Conservation (phyloP, 257 asterid genomes). For the Mitragyna speciosa region DNA sequence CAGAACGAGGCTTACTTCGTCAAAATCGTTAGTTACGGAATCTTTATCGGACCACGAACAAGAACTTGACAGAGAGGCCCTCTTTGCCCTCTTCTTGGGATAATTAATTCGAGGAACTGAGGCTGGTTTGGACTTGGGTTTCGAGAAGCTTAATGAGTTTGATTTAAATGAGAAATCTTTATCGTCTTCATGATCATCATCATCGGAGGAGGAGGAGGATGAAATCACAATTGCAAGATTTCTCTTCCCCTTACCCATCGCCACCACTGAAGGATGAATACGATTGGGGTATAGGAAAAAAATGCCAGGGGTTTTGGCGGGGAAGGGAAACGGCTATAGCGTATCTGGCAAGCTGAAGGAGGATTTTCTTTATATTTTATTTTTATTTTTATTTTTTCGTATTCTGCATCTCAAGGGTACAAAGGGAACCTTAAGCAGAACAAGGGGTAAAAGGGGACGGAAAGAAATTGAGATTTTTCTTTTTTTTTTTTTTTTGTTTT, state of each 20-base stretch:
- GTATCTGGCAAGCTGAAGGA: too few species aligned
- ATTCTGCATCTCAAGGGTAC: too few species aligned
- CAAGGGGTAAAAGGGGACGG: too few species aligned
- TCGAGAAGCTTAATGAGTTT: not conserved
- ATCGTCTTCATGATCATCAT: constrained; percentile 41
- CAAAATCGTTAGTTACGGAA: constrained; percentile 44
- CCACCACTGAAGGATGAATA: not conserved
- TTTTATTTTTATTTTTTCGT: too few species aligned
- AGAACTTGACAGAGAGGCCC: constrained; percentile 40
- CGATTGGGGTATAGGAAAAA: not conserved
- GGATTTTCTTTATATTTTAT: too few species aligned
- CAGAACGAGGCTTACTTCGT: constrained; percentile 29
- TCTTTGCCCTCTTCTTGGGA: constrained; percentile 64
- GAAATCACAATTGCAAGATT: constrained; percentile 46
- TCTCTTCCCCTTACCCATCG: constrained; percentile 69
- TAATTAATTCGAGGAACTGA: constrained; percentile 53
- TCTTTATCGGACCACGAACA: constrained; percentile 31
- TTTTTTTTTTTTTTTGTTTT: too few species aligned
- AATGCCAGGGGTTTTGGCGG: constrained; percentile 11
- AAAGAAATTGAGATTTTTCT: too few species aligned
- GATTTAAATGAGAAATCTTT: constrained; percentile 10
- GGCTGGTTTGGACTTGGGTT: constrained; percentile 28
- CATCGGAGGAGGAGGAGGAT: constrained; percentile 53
- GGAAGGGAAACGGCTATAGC: too few species aligned
- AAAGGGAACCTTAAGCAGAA: too few species aligned